Percentiles rank a stretch among this genome's conserved stretches.
phyloP scores from a whole-genome alignment of 139 green algal genomes.

The Choricystis sp. region DNA sequence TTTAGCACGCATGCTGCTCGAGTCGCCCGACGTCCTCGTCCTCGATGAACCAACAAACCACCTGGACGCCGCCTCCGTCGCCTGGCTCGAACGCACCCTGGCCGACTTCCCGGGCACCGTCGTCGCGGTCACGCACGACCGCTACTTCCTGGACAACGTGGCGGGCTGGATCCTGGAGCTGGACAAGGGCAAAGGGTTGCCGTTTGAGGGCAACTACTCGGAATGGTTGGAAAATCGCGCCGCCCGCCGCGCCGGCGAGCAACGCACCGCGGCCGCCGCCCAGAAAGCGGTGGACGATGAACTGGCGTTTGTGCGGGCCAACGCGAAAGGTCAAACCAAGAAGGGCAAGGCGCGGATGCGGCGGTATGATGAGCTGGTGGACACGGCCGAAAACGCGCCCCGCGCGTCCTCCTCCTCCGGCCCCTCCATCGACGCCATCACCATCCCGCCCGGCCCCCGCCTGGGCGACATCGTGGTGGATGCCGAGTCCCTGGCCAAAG shows the following conservation, averaged over 20 bases:
- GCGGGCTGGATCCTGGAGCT: conserved; percentile 66
- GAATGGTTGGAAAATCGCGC: conserved; percentile 40
- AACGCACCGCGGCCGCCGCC: conserved; percentile 4
- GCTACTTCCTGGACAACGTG: conserved; percentile 46
- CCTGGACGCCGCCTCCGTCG: conserved; percentile 53
- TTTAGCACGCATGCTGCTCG: conserved; percentile 61
- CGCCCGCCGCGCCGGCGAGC: background rate
- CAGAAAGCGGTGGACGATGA: conserved; percentile 32
- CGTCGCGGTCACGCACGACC: conserved; percentile 60
- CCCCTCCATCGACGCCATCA: conserved; percentile 16
- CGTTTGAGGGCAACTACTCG: conserved; percentile 74
- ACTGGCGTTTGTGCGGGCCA: conserved; percentile 41
- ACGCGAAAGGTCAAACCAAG: conserved; percentile 71
- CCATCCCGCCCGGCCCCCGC: conserved; percentile 29
- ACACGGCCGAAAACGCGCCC: conserved; percentile 16
- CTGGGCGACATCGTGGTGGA: conserved; percentile 48
- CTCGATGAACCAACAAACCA: conserved; percentile 79
- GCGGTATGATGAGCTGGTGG: conserved; percentile 50
- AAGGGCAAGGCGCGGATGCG: conserved; percentile 55
- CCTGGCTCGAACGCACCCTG: conserved; percentile 69
- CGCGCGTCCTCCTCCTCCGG: conserved; percentile 6
- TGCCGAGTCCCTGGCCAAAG: conserved; percentile 12
- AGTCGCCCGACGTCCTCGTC: conserved; percentile 67
- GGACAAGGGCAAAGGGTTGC: conserved; percentile 51
- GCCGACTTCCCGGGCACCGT: conserved; percentile 48